Base-by-base conservation (phyloP, 2,329 filamentous ascomycete genomes). In the Aspergillus tubingensis region DNA sequence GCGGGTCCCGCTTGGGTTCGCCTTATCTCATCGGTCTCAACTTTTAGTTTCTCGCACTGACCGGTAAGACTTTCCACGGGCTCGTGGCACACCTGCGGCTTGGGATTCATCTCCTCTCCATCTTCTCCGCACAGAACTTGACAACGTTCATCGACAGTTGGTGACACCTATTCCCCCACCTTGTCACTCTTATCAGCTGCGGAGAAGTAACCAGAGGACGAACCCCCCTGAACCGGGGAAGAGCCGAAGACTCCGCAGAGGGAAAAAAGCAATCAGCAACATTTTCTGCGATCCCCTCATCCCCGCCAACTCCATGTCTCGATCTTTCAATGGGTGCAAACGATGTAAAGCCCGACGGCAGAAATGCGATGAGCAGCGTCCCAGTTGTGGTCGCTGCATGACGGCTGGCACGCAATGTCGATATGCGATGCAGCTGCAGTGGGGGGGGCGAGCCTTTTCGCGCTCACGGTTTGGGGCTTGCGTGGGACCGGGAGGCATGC, bases 331-430 rank as follows among this genome's bases (percentile, higher is more conserved):
- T 54, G 77, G 77, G n/a, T 79, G 77, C 69, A 75, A 74, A 62
- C 72, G 77, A 67, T 79, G 77, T 74, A 79, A 78, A 68, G 69
- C 73, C 52, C 76, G 78, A 39, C 75, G 78, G 56, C 76, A 80
- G 63, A 80, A 80, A 75, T 80, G 78, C 68, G 77, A 80, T 62
- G 78, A 80, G 66, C 68, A 71, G 54, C 73, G 73, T 59, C 78
- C 78, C 25, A 70, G 64, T 52, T 80, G 78, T 67, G 70, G 72
- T 11, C 74, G 77, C 59, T 80, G 77, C 64, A 69, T 72, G 65
- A 64, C 69, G 47, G 76, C 76, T n/a, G 71, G 70, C 32, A 68
- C 68, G 52, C 68, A 72, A 54, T 79, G 77, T 65, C 72, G 73
- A 62, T 79, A 78, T 72, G 69, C 76, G 49, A 75, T 78, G 71